Base-by-base conservation (phyloP, 176 grass and related monocot species). In the Eragrostis curvula region DNA sequence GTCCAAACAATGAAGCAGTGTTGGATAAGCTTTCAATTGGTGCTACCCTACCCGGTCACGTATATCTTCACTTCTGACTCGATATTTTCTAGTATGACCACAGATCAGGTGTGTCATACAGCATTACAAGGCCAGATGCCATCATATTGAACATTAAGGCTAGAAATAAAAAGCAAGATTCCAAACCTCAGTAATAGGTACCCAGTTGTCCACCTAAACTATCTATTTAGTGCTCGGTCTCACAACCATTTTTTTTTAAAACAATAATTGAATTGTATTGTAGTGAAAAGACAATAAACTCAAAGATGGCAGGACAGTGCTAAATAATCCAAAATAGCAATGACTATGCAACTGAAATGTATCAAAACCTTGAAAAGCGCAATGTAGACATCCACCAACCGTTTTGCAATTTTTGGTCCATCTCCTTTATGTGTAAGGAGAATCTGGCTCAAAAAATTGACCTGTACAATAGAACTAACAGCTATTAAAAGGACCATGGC, bases 401-500 rank as follows among this genome's bases (percentile, higher is more conserved):
- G 92, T 70, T 94, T 98, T 66, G 96, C 96, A 56, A 98, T 87
- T 91, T 93, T 95, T 53, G 92, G 84, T 18, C 96, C 96, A 85
- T 95, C 90, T n/a, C 92, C 90, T 73, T 78, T 98, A 76, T 81
- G 87, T 40, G 80, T 84, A 77, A 93, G 90, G 66, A 89, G 79
- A 81, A 98, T 93, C 75, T 98, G 96, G 75, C 89, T 98, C 74
- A 98, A 85, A 84, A 95, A 98, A 84, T 94, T 98, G 71, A 98
- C 92, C 96, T 98, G 85, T 51, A 78, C 28, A 83, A 78, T 50
- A 85, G 56, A 82, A 63, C 71, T 48, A 23, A 66, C 16, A 51
- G 63, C 74, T 79, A 56, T 88, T 81, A 65, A 81, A 83, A 73
- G 47, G 12, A 76, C 1, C 48, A 79, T 57, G 32, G 23, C 11